Conservation (phyloP, 2,329 filamentous ascomycete genomes). For the Curvularia sp. region DNA sequence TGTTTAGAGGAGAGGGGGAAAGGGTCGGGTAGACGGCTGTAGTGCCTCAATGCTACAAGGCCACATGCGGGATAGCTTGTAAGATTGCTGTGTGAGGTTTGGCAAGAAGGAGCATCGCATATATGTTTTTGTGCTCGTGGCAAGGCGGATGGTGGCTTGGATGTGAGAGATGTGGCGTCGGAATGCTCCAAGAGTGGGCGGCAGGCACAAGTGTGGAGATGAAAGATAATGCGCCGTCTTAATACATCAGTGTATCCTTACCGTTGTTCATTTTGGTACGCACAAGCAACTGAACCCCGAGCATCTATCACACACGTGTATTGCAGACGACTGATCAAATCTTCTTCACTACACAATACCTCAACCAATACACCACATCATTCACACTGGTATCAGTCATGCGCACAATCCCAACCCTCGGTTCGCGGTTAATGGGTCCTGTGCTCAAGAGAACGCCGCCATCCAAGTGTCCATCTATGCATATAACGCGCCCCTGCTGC, state of each 20-base stretch:
- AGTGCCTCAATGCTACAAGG: slow-evolving; percentile 11
- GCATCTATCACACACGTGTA: not conserved
- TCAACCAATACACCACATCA: slow-evolving; percentile 9
- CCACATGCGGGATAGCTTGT: not conserved
- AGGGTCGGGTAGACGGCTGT: not conserved
- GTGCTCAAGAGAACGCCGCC: slow-evolving; percentile 14
- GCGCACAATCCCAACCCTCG: slow-evolving; percentile 8
- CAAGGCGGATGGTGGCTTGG: not conserved
- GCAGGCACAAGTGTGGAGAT: not conserved
- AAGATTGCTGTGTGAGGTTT: not conserved
- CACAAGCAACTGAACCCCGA: not conserved
- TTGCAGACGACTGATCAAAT: slow-evolving; percentile 3
- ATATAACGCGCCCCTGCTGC: slow-evolving; percentile 15
- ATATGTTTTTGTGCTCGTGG: not conserved
- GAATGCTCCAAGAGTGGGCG: not conserved
- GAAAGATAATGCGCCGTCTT: not conserved
- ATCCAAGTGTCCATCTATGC: slow-evolving; percentile 16
- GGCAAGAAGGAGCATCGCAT: not conserved
- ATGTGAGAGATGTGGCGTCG: not conserved
- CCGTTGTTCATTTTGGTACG: not conserved
- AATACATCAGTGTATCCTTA: not conserved
- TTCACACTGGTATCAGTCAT: slow-evolving; percentile 15
- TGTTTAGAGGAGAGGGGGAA: slow-evolving; percentile 3
- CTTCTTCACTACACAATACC: slow-evolving; percentile 5
- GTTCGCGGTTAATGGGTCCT: slow-evolving; percentile 8